Base-by-base conservation (phyloP, 805 yeast species). In the Wickerhamiella azyma region DNA sequence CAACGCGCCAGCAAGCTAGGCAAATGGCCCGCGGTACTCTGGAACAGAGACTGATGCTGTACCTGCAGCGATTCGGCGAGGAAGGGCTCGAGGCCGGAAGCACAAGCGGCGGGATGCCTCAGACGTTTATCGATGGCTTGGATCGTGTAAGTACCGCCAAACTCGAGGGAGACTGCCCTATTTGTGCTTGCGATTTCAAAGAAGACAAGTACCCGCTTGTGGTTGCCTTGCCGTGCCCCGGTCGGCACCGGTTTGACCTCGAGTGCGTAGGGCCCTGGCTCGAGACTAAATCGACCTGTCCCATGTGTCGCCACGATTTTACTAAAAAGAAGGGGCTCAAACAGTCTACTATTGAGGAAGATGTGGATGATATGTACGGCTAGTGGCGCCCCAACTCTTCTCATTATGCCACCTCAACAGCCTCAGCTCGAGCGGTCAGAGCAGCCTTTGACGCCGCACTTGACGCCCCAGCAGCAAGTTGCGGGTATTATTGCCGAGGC, bases 251-350 rank as follows among this genome's bases (percentile, higher is more conserved):
- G 37, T 88, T 83, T 62, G 97, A 88, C 59, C 67, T 86, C 52
- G 96, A 89, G 53, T 88, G 96, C 60, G 77, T 89, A 33, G 80
- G 81, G 0, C 92, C 94, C 0, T 88, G 97, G 97, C 67, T 89
- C 44, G 74, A 76, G 51, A 66, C 77, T 41, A 59, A 62, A 46
- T 52, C 66, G 9, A 66, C 68, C 3, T 88, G 97, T 58, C 97
- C 97, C 0, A 62, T 89, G 55, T 89, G 96, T 59, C 69, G 97
- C 52, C 76, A 72, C 50, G 79, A 85, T 56, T 75, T 88, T 21
- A 73, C 69, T 43, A 74, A 65, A 66, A 74, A 65, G 60, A 63
- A 54, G 59, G 65, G 55, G 10, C 60, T 67, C 1, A 17, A 9
- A 17, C 74, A 73, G 9, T 78, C 76, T 45, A 82, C 69, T 41